Conservation (phyloP, 2,329 filamentous ascomycete species). For the Aspergillus ruber region DNA sequence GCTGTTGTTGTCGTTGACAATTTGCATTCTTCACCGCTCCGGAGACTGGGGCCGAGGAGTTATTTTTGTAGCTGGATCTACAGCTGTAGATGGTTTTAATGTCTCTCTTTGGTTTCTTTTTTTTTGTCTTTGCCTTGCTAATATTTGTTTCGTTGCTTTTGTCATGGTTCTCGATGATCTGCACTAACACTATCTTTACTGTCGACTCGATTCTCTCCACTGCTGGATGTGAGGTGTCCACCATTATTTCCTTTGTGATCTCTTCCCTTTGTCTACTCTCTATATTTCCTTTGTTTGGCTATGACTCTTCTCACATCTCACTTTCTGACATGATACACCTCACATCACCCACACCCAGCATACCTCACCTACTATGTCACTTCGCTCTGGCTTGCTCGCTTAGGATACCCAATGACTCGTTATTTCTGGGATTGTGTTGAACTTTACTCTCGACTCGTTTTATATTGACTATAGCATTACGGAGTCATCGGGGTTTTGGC, state of each 20-base stretch:
- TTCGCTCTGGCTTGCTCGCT: no score
- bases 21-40: not conserved
- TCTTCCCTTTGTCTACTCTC: not conserved
- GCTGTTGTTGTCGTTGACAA: no score
- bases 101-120: conserved; percentile 7
- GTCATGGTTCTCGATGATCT: no score
- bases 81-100: conserved; percentile 15
- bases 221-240: not conserved
- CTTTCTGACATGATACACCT: no score
- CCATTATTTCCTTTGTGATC: not conserved
- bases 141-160: no score
- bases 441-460: not conserved
- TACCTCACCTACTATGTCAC: no score
- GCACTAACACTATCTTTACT: no score
- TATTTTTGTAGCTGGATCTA: conserved; percentile 16
- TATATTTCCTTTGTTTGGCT: not conserved
- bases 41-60: not conserved
- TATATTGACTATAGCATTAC: not conserved
- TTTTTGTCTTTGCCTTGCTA: no score
- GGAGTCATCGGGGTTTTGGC: not conserved
- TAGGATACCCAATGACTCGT: no score
- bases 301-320: not conserved
- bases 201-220: not conserved
- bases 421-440: not conserved
- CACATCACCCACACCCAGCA: no score